Conservation (phyloP, 2,329 filamentous ascomycete species). For the Myriosclerotinia duriaeana region DNA sequence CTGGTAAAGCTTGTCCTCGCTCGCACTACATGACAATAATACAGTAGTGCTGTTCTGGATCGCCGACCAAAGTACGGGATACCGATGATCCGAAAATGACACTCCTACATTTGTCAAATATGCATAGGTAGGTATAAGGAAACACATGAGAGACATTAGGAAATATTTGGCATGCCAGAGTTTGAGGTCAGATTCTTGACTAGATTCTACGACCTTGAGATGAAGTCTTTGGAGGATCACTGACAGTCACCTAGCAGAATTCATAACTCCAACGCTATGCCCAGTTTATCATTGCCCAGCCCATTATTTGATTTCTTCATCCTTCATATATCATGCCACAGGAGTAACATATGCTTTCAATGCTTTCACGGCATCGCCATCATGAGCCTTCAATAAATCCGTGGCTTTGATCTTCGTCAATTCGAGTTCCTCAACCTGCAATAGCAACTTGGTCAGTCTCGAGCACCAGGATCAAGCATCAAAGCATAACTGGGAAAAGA, state of each 20-base stretch:
- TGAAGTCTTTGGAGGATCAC: not conserved
- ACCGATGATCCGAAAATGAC: conserved; percentile 15
- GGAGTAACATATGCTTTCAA: conserved; percentile 58
- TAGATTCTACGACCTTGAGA: not conserved
- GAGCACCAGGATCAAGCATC: not conserved
- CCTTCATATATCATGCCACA: conserved; percentile 24
- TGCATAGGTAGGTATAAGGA: conserved; percentile 8
- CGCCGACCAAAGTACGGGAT: conserved; percentile 23
- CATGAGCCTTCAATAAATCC: conserved; percentile 69
- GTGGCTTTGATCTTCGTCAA: conserved; percentile 70
- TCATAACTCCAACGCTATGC: conserved; percentile 33
- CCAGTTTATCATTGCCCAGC: not conserved
- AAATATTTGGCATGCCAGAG: conserved; percentile 4
- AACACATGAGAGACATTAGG: not conserved
- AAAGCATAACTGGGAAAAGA: not conserved
- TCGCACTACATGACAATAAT: conserved; percentile 20
- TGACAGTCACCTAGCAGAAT: conserved; percentile 2
- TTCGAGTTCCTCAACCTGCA: conserved; percentile 69
- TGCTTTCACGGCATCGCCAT: conserved; percentile 67
- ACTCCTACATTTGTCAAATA: conserved; percentile 14
- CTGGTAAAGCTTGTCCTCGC: conserved; percentile 19
- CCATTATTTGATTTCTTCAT: not conserved
- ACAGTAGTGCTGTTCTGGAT: conserved; percentile 13
- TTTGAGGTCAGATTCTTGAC: conserved; percentile 12
- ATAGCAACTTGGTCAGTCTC: conserved; percentile 26